These are phyloP conservation scores for Diddensiella transvaalensis DNA, from an alignment of 805 yeast genomes.

Conservation along the genomic window DNA sequence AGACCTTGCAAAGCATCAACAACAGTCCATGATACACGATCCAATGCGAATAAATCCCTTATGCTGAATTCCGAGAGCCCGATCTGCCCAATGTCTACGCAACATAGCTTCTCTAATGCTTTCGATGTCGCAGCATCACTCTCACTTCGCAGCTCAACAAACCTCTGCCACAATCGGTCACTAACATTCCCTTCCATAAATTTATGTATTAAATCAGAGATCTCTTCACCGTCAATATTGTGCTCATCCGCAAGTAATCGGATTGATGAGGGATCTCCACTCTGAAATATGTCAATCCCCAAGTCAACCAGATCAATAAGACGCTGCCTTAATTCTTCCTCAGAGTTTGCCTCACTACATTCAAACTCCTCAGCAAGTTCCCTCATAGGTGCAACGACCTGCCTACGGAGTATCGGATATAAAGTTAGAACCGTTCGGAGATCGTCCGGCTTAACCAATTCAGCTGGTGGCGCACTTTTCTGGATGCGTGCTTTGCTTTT, in stretches of 20 bases:
- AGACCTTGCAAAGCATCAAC: slow-evolving; percentile 49
- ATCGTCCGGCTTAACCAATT: neutral
- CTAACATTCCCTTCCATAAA: slow-evolving; percentile 70
- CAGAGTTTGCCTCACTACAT: slow-evolving; percentile 30
- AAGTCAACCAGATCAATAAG: slow-evolving; percentile 32
- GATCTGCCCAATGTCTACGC: slow-evolving; percentile 42
- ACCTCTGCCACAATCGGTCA: slow-evolving; percentile 59
- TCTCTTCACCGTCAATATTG: slow-evolving; percentile 30
- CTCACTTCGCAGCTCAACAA: slow-evolving; percentile 32
- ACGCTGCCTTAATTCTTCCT: slow-evolving; percentile 31
- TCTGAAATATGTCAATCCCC: slow-evolving; percentile 36
- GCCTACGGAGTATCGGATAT: slow-evolving; percentile 39
- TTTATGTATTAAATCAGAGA: slow-evolving; percentile 54
- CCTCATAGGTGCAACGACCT: slow-evolving; percentile 40
- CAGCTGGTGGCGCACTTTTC: slow-evolving; percentile 7
- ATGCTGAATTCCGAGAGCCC: slow-evolving; percentile 35
- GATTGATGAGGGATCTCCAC: slow-evolving; percentile 28
- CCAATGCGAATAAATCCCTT: slow-evolving; percentile 33
- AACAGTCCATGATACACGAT: slow-evolving; percentile 49
- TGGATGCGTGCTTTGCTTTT: neutral
- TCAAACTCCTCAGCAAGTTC: slow-evolving; percentile 39
- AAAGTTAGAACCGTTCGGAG: slow-evolving; percentile 41
- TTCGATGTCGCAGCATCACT: slow-evolving; percentile 25
- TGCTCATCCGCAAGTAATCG: slow-evolving; percentile 26
- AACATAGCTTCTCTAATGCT: slow-evolving; percentile 27